phyloP scores from a whole-genome alignment of 2,329 filamentous ascomycete species.

The Cladobotryum mycophilum region DNA sequence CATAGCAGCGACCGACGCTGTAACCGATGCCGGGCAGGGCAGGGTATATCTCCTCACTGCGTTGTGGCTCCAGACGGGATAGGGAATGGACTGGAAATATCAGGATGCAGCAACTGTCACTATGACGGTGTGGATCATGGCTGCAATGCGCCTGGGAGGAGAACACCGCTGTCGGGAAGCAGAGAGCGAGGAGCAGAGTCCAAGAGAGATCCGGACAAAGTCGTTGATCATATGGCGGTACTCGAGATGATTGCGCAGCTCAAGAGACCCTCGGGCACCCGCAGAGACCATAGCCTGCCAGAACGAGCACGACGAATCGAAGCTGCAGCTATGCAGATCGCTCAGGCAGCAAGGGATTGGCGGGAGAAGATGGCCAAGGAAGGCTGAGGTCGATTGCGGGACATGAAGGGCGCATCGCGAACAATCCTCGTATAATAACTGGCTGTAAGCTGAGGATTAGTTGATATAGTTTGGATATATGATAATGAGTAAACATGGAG shows the following conservation, averaged over 20 bases:
- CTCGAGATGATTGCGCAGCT: slow-evolving; percentile 22
- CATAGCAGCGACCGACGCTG: slow-evolving; percentile 15
- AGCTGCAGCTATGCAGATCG: slow-evolving; percentile 19
- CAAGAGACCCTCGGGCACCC: slow-evolving; percentile 15
- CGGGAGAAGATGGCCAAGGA: slow-evolving; percentile 15
- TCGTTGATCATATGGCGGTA: slow-evolving; percentile 22
- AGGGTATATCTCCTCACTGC: slow-evolving; percentile 20
- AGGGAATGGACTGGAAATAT: slow-evolving; percentile 9
- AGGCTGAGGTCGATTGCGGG: neutral
- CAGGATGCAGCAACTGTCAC: slow-evolving; percentile 21
- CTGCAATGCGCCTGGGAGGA: slow-evolving; percentile 9
- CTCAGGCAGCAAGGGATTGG: slow-evolving; percentile 22
- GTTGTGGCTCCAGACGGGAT: slow-evolving; percentile 16
- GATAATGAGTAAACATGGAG: neutral
- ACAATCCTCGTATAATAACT: slow-evolving; percentile 7
- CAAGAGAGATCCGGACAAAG: slow-evolving; percentile 15
- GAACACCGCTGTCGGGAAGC: slow-evolving; percentile 11
- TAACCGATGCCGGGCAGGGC: slow-evolving; percentile 17
- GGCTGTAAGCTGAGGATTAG: slow-evolving; percentile 6
- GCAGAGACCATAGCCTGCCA: slow-evolving; percentile 16
- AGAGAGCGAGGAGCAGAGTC: slow-evolving; percentile 10
- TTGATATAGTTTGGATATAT: slow-evolving; percentile 3
- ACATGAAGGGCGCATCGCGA: slow-evolving; percentile 2
- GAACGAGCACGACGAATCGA: slow-evolving; percentile 20
- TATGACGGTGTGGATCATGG: slow-evolving; percentile 14